Conservation (phyloP, 176 grass and related monocot genomes). For the Eremochloa ophiuroides region DNA sequence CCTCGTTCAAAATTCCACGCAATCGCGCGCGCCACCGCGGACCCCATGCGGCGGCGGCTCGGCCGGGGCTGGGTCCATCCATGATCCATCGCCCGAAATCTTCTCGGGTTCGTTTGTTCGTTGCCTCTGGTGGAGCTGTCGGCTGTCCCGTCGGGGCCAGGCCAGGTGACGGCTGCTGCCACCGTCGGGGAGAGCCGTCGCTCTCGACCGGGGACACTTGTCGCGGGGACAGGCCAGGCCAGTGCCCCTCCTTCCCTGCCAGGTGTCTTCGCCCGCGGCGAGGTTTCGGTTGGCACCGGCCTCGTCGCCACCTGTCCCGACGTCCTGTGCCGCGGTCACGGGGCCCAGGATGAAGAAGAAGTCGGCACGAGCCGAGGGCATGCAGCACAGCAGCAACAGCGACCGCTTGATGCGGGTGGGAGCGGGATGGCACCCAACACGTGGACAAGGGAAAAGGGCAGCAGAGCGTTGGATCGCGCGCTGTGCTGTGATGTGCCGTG, state of each 20-base stretch:
- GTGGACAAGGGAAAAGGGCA: too few species aligned
- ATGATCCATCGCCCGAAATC: not conserved
- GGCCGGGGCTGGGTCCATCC: not conserved
- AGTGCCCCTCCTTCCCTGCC: not conserved
- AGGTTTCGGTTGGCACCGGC: not conserved
- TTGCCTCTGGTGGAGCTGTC: not conserved
- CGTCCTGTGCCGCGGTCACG: too few species aligned
- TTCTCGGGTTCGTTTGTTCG: too few species aligned
- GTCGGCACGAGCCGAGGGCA: not conserved
- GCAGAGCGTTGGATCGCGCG: too few species aligned
- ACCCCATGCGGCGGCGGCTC: not conserved
- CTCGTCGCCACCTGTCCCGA: not conserved
- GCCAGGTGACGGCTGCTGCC: not conserved
- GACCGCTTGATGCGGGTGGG: not conserved
- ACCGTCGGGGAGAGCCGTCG: slow-evolving; percentile 1
- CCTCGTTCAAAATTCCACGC: too few species aligned
- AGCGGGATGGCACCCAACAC: too few species aligned
- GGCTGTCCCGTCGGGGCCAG: not conserved
- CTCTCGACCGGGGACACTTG: slow-evolving; percentile 24
- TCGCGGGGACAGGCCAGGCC: not conserved
- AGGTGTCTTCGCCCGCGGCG: not conserved
- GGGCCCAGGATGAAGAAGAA: too few species aligned
- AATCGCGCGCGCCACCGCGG: too few species aligned
- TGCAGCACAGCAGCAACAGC: too few species aligned
- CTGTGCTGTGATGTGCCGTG: too few species aligned